These are phyloP conservation scores for Lasiodiplodia gonubiensis DNA, from an alignment of 2,329 filamentous ascomycete genomes.

Conservation along the genomic window DNA sequence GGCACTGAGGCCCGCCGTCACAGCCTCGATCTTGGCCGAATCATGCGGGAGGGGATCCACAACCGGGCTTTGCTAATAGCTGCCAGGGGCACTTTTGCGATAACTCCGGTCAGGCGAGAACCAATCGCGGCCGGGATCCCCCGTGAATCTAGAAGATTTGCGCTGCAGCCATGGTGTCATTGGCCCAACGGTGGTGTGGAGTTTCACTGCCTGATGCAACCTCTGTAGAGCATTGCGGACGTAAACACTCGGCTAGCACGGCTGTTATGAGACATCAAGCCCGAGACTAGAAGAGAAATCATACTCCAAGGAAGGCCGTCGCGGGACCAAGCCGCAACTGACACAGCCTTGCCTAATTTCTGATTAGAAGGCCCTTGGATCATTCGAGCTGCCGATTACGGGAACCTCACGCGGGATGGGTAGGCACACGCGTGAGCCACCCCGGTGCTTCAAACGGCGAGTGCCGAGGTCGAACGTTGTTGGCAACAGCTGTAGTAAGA, in stretches of 20 bases:
- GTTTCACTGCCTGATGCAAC: not conserved
- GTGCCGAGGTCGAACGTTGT: conserved; percentile 4
- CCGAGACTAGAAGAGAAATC: not conserved
- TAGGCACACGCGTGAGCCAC: conserved; percentile 12
- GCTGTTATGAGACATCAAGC: not conserved
- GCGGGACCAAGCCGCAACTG: not conserved
- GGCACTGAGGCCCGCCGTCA: no score
- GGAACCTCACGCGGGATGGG: conserved; percentile 18
- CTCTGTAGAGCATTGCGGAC: conserved; percentile 1
- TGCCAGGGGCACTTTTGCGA: not conserved
- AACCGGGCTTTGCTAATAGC: not conserved
- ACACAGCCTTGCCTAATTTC: not conserved
- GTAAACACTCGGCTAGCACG: conserved; percentile 10
- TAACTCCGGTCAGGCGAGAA: not conserved
- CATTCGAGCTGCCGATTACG: conserved; percentile 25
- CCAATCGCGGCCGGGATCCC: not conserved
- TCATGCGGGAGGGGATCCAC: not conserved
- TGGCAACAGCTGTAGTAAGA: conserved; percentile 7
- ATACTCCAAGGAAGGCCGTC: not conserved
- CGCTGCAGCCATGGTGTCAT: not conserved
- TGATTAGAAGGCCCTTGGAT: not conserved
- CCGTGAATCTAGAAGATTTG: not conserved
- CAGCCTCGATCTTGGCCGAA: not conserved
- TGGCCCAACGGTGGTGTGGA: not conserved
- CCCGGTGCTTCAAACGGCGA: not conserved